These are phyloP conservation scores for Ophiostoma himal-ulmi DNA, from an alignment of 2,329 filamentous ascomycete species.

Conservation along the genomic window DNA sequence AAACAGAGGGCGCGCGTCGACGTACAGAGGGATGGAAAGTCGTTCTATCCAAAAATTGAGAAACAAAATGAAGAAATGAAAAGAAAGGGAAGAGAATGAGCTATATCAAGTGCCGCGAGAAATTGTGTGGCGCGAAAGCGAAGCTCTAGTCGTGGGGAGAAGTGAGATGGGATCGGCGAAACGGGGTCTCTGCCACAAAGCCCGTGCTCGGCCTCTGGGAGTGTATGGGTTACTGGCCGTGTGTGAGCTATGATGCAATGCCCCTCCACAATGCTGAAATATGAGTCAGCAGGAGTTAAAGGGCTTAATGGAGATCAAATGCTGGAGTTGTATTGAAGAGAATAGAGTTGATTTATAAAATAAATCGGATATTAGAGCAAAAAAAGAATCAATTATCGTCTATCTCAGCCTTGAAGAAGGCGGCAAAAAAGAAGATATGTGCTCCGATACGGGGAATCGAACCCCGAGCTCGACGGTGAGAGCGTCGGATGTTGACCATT, in stretches of 20 bases:
- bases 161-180: not conserved
- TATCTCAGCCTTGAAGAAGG: not conserved
- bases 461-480: constrained; percentile 28
- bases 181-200: not conserved
- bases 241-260: constrained; percentile 23
- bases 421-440: constrained; percentile 8
- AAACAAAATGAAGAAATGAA: not conserved
- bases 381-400: not conserved
- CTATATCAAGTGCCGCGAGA: not conserved
- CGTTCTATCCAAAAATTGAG: not conserved
- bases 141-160: not conserved
- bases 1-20: not conserved
- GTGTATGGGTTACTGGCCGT: not conserved
- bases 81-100: not conserved
- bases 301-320: not conserved
- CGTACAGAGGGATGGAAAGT: not conserved
- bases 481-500: constrained; percentile 27
- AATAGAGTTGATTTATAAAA: no score
- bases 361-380: no score
- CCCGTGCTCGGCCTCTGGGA: not conserved
- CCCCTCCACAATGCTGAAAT: constrained; percentile 20
- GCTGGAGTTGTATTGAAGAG: no score
- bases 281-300: not conserved
- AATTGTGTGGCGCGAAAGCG: not conserved
- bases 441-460: constrained; percentile 27